Evolutionary conservation across 2,329 filamentous ascomycete genomes (phyloP).

Genomic region (Cercospora zeina): DNA sequence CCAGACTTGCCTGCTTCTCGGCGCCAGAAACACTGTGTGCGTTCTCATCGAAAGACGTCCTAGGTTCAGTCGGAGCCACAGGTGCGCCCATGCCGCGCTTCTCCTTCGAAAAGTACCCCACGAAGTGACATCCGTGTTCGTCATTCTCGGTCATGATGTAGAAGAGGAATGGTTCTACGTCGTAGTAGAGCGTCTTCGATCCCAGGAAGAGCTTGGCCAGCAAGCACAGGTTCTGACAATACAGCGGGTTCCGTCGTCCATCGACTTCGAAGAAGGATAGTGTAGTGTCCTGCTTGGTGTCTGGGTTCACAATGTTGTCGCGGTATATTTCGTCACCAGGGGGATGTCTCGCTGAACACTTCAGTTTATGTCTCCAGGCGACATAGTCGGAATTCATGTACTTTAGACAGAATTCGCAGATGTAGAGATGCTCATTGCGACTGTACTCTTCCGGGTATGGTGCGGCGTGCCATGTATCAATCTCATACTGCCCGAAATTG

Average conservation of each 20-base stretch:
- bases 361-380: constrained; percentile 91
- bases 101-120: constrained; percentile 99
- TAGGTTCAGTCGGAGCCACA: constrained; percentile 68
- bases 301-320: constrained; percentile 66
- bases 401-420: constrained; percentile 98
- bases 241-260: constrained; percentile 94
- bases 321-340: constrained; percentile 98
- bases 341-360: constrained; percentile 94
- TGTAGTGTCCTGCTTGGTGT: constrained; percentile 39
- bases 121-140: constrained; percentile 88
- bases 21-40: constrained; percentile 26
- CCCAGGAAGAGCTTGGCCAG: constrained; percentile 97
- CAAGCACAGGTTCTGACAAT: constrained; percentile 95
- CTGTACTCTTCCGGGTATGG: constrained; percentile 99
- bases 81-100: constrained; percentile 60
- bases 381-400: constrained; percentile 99
- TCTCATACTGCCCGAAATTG: constrained; percentile 95
- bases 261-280: constrained; percentile 94
- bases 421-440: constrained; percentile 92
- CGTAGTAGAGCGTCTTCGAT: constrained; percentile 97
- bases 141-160: constrained; percentile 96
- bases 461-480: constrained; percentile 98
- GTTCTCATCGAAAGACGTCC: constrained; percentile 35
- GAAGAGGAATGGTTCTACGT: constrained; percentile 95
- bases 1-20: constrained; percentile 21